Evolutionary conservation across 116 monocot genomes (phyloP).

Genomic region (Phalaenopsis hybrid): DNA sequence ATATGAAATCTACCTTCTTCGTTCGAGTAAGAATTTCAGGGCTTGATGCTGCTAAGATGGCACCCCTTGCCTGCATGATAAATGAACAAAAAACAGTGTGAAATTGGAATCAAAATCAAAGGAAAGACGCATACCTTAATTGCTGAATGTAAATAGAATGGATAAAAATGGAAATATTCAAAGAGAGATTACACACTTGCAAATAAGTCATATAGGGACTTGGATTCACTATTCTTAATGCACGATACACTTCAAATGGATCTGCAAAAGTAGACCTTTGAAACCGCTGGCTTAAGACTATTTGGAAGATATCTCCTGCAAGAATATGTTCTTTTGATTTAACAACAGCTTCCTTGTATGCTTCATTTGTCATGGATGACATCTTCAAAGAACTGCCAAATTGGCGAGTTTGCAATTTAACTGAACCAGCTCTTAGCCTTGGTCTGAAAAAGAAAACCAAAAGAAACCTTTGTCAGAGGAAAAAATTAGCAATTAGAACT

Average conservation of each 20-base stretch:
- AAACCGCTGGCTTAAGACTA: constrained; percentile 95
- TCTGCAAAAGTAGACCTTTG: constrained; percentile 85
- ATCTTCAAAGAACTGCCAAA: constrained; percentile 51
- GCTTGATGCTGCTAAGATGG: constrained; percentile 61
- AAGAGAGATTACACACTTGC: constrained; percentile 35
- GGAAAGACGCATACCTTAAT: neutral
- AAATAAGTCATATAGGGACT: constrained; percentile 96
- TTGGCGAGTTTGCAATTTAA: constrained; percentile 58
- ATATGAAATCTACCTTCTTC: constrained; percentile 29
- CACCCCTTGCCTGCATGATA: constrained; percentile 51
- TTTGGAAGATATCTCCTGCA: constrained; percentile 96
- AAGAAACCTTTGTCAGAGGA: neutral
- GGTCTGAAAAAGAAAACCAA: constrained; percentile 34
- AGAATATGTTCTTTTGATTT: constrained; percentile 87
- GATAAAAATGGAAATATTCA: neutral
- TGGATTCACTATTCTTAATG: constrained; percentile 90
- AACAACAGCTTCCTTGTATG: constrained; percentile 71
- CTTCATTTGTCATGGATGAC: constrained; percentile 79
- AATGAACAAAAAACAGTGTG: neutral
- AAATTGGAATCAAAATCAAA: neutral
- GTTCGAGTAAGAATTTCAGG: constrained; percentile 67
- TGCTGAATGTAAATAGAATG: neutral
- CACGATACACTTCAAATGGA: constrained; percentile 94
- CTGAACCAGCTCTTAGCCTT: constrained; percentile 56
- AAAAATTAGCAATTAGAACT: neutral